A percentile compares a stretch with the other conserved stretches of the same genome.
Evolutionary conservation across 1,284 basidiomycete genomes (phyloP).

Genomic region (Phellopilus nigrolimitatus): DNA sequence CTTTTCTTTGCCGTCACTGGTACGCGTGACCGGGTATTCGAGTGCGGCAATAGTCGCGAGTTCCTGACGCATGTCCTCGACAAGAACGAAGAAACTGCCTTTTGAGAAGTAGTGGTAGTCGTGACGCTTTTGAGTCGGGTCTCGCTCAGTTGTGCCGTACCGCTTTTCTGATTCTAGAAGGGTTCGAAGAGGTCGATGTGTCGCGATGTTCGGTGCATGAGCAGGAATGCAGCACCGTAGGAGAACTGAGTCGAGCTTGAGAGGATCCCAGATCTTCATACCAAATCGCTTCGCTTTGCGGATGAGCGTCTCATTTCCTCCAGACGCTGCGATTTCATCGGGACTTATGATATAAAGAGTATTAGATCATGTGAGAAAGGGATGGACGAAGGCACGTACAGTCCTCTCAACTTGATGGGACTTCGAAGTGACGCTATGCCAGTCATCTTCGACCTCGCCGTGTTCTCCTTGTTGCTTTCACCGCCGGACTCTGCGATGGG

Average conservation of each 20-base stretch:
- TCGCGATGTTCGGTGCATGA: constrained; percentile 22
- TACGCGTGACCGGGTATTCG: constrained; percentile 55
- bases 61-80: constrained; percentile 87
- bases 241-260: constrained; percentile 70
- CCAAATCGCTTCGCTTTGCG: constrained; percentile 72
- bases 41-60: constrained; percentile 64
- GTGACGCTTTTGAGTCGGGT: constrained; percentile 80
- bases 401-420: constrained; percentile 55
- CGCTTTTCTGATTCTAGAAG: constrained; percentile 86
- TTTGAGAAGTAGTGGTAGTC: constrained; percentile 89
- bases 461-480: constrained; percentile 63
- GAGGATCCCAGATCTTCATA: constrained; percentile 86
- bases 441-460: constrained; percentile 29
- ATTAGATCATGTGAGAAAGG: constrained; percentile 24
- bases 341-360: constrained; percentile 29
- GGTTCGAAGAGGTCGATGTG: constrained; percentile 43
- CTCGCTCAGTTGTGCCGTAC: constrained; percentile 87
- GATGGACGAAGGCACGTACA: constrained; percentile 37
- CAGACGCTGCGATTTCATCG: constrained; percentile 27
- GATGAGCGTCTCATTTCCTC: constrained; percentile 54
- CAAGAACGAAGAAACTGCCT: constrained; percentile 75
- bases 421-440: constrained; percentile 44
- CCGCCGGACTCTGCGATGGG: constrained; percentile 35
- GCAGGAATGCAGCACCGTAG: constrained; percentile 50
- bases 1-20: constrained; percentile 45